Base-by-base conservation (phyloP, 306 rosid genomes). In the Malus asiatica region DNA sequence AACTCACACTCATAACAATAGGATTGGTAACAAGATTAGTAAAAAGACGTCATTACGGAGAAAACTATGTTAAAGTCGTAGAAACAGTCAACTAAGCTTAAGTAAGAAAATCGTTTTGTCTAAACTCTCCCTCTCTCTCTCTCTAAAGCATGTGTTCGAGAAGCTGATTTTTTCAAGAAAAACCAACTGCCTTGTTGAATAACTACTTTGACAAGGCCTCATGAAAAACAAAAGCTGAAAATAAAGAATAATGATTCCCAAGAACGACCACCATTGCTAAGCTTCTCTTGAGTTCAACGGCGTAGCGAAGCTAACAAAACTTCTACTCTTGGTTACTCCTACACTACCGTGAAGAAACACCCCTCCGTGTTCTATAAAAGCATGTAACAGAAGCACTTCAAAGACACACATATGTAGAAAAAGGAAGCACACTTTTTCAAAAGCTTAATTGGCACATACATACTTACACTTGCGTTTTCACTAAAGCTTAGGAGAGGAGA, bases 181-280 rank as follows among this genome's bases (percentile, higher is more conserved):
- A 33, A 35, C 20, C 48, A 66, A 4, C 44, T 42, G 45, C 45
- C 68, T 74, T 11, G 60, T 73, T 27, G 44, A 23, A 25, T 61
- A 74, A 61, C 77, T 42, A 61, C 35, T 35, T 74, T 74, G 60
- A 62, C 77, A 61, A 74, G 29, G 30, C n/a, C 60, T 44, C 32
- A 3, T 74, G 70, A 62, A 74, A 5, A 45, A 45, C 70, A 74
- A 74, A 62, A 74, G 25, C 61, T 9, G 32, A 62, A 53, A 53
- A 23, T 23, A 23, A 7, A 45, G 10, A 74, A 74, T 27, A 27
- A 10, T 60, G 20, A 19, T 18, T 25, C 19, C 27, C 46, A 60
- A 44, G 58, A 71, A 44, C 33, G 30, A 73, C 19, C 59, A 6
- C 68, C 44, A 32, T 29, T 15, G 22, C 22, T 58, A 60, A 38